phyloP scores from a whole-genome alignment of 2,329 filamentous ascomycete genomes.

The Akanthomyces dipterigenus region DNA sequence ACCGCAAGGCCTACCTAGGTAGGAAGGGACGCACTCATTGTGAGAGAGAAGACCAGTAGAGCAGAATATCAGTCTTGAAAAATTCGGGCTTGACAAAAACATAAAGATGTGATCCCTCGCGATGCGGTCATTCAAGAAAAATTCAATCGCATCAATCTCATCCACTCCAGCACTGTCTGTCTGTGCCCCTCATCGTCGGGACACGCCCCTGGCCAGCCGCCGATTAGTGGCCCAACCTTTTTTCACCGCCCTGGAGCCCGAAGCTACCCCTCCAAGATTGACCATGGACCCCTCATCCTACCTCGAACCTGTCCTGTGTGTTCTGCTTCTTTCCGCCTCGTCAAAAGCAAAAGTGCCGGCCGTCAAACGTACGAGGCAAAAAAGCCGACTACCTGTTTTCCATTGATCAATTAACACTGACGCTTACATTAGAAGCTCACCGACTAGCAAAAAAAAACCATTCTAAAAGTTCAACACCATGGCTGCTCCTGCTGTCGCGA shows the following conservation, averaged over 20 bases:
- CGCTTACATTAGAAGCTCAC: not conserved
- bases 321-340: not conserved
- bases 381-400: too few relatives aligned
- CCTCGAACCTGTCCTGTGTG: not conserved
- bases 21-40: too few relatives aligned
- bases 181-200: not conserved
- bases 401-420: not conserved
- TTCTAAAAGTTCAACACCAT: slow-evolving; percentile 25
- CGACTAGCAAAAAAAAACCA: not conserved
- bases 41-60: too few relatives aligned
- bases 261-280: slow-evolving; percentile 6
- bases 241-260: not conserved
- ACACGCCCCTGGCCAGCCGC: not conserved
- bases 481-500: slow-evolving; percentile 30
- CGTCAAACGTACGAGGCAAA: too few relatives aligned
- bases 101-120: too few relatives aligned
- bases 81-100: too few relatives aligned
- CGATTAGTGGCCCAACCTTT: not conserved
- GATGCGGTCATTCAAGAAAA: too few relatives aligned
- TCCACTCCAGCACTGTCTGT: too few relatives aligned
- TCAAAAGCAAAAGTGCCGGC: too few relatives aligned
- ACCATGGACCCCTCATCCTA: not conserved
- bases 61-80: too few relatives aligned
- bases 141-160: too few relatives aligned
- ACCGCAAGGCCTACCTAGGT: too few relatives aligned